These are phyloP conservation scores for Jacaranda copaia DNA, from an alignment of 257 asterid species.

Conservation along the genomic window DNA sequence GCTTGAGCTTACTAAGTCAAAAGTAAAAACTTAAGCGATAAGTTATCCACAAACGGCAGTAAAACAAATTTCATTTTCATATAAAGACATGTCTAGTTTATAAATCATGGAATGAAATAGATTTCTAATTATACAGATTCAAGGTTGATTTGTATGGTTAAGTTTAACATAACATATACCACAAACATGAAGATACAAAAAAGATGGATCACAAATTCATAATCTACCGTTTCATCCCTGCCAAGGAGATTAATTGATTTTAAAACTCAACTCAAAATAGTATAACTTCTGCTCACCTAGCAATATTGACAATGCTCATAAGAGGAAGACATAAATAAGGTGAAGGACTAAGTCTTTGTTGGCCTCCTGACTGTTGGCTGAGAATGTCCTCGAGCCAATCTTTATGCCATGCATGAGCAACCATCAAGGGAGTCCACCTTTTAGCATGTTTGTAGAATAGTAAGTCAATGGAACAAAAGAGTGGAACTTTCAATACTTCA, in stretches of 20 bases:
- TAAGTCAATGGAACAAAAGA: not conserved
- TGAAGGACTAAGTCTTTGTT: constrained; percentile 58
- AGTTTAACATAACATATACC: too few relatives aligned
- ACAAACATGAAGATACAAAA: not conserved
- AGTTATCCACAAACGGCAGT: too few relatives aligned
- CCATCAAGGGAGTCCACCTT: constrained; percentile 89
- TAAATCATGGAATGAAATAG: too few relatives aligned
- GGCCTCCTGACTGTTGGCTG: constrained; percentile 49
- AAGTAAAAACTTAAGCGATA: not conserved
- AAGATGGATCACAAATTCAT: not conserved
- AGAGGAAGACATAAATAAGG: constrained; percentile 89
- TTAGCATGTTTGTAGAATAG: constrained; percentile 31
- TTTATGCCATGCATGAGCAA: constrained; percentile 87
- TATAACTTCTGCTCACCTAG: constrained; percentile 64
- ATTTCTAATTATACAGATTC: too few relatives aligned
- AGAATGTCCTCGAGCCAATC: constrained; percentile 79
- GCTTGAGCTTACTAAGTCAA: not conserved
- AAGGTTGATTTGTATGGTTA: too few relatives aligned
- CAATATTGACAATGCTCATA: constrained; percentile 77
- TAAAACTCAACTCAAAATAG: not conserved
- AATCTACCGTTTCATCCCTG: not conserved
- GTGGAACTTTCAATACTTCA: not conserved
- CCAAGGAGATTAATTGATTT: not conserved
- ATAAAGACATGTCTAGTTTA: too few relatives aligned
- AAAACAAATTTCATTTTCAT: too few relatives aligned